Conservation (phyloP, 2,329 filamentous ascomycete species). For the Aspergillus spinulosporus region DNA sequence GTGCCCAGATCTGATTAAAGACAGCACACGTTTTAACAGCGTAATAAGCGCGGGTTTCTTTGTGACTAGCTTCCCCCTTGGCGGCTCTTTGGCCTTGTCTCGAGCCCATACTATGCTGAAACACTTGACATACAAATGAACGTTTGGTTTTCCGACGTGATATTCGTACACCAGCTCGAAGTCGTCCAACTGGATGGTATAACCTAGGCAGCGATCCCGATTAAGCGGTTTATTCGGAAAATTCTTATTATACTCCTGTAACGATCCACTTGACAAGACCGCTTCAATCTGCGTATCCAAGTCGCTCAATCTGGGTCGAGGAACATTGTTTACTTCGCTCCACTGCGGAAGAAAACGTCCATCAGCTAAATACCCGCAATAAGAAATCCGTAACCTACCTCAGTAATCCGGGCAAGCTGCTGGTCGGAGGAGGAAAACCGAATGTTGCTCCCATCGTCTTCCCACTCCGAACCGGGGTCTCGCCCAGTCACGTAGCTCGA, state of each 20-base stretch:
- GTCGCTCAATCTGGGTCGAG: constrained; percentile 36
- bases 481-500: constrained; percentile 19
- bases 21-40: constrained; percentile 21
- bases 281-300: constrained; percentile 36
- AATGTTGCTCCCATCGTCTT: constrained; percentile 39
- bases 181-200: constrained; percentile 32
- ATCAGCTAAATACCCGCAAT: background rate
- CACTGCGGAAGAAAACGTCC: constrained; percentile 24
- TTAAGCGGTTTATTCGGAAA: constrained; percentile 20
- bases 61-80: constrained; percentile 23
- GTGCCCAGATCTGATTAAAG: constrained; percentile 13
- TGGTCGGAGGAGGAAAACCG: constrained; percentile 26
- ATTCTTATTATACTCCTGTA: constrained; percentile 24
- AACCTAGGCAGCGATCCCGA: constrained; percentile 27
- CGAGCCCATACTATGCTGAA: constrained; percentile 28
- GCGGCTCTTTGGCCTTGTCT: constrained; percentile 16
- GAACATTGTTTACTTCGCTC: constrained; percentile 21
- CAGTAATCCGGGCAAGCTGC: constrained; percentile 29
- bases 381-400: constrained; percentile 26
- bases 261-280: constrained; percentile 30
- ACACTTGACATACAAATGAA: constrained; percentile 28
- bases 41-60: constrained; percentile 21
- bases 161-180: constrained; percentile 40
- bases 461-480: constrained; percentile 4
- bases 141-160: constrained; percentile 22